A percentile compares a stretch with the other conserved stretches of the same genome.
phyloP scores from a whole-genome alignment of 176 grass and related monocot species.

The Avena sativa region DNA sequence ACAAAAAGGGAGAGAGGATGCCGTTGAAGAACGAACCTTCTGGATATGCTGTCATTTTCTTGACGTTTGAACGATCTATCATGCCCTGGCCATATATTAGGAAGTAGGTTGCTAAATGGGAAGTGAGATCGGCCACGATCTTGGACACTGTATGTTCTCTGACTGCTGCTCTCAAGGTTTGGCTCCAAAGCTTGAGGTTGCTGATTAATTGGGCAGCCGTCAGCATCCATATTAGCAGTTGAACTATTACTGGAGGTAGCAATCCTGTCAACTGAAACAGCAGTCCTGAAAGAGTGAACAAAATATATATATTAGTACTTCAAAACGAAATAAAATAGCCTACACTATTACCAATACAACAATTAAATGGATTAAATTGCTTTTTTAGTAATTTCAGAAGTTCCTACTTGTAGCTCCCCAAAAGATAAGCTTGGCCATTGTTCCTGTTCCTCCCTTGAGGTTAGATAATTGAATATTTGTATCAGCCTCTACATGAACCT shows the following conservation, averaged over 20 bases:
- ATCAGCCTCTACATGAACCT: background rate
- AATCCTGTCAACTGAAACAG: constrained; percentile 59
- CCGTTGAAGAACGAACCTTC: constrained; percentile 42
- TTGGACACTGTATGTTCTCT: constrained; percentile 35
- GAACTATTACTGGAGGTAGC: constrained; percentile 43
- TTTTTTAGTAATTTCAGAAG: background rate
- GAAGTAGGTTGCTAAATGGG: constrained; percentile 70
- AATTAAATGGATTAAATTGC: background rate
- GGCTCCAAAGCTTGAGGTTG: constrained; percentile 26
- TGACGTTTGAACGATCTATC: constrained; percentile 48
- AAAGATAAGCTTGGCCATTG: background rate
- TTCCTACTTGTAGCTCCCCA: constrained; percentile 8
- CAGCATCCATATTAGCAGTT: constrained; percentile 40
- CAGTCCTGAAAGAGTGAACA: constrained; percentile 54
- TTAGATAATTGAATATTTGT: background rate
- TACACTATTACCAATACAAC: background rate
- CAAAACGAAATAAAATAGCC: constrained; percentile 29
- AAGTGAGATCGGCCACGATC: constrained; percentile 52
- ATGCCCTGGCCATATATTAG: constrained; percentile 68
- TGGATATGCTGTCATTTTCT: constrained; percentile 34
- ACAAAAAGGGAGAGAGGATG: background rate
- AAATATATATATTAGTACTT: constrained; percentile 12
- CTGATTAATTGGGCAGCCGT: constrained; percentile 34
- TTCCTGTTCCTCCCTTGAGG: background rate
- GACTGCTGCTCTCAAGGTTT: constrained; percentile 36